Evolutionary conservation across 768 basidiomycete species (phyloP).

Genomic region (Xanthoconium purpureum): DNA sequence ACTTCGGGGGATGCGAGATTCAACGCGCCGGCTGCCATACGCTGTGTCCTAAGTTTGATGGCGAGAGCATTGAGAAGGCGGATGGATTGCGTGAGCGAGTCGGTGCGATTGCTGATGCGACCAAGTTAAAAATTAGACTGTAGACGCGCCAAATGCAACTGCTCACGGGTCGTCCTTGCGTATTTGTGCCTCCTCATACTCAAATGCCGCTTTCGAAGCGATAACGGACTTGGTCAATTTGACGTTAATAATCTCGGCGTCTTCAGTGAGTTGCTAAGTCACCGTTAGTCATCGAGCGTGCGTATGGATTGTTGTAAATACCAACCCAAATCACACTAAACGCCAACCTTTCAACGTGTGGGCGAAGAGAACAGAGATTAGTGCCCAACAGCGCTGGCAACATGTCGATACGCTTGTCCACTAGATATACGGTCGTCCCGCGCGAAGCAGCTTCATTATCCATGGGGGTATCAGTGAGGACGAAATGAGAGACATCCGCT

Average conservation of each 20-base stretch:
- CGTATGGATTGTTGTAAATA: background rate
- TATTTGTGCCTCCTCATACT: constrained; percentile 93
- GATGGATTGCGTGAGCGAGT: constrained; percentile 81
- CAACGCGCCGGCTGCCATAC: constrained; percentile 95
- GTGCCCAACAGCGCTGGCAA: constrained; percentile 90
- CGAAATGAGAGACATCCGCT: constrained; percentile 97
- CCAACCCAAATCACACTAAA: constrained; percentile 94
- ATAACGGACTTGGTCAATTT: constrained; percentile 96
- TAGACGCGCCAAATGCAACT: background rate
- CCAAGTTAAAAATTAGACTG: background rate
- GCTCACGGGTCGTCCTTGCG: constrained; percentile 89
- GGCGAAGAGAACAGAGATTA: constrained; percentile 90
- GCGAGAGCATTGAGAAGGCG: constrained; percentile 87
- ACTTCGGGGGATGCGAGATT: constrained; percentile 98
- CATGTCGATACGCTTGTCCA: constrained; percentile 99
- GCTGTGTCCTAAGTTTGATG: constrained; percentile 72
- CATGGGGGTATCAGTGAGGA: constrained; percentile 91
- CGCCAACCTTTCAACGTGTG: constrained; percentile 89
- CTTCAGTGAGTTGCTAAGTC: constrained; percentile 78
- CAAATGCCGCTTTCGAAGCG: constrained; percentile 92
- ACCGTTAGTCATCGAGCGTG: background rate
- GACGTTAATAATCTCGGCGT: constrained; percentile 87
- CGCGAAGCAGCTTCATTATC: constrained; percentile 93
- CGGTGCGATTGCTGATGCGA: constrained; percentile 58
- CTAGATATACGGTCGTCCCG: constrained; percentile 96